Evolutionary conservation across 257 asterid genomes (phyloP), one percentile per base, ranked within the genome.

Genomic region (Eustoma russellianum): DNA sequence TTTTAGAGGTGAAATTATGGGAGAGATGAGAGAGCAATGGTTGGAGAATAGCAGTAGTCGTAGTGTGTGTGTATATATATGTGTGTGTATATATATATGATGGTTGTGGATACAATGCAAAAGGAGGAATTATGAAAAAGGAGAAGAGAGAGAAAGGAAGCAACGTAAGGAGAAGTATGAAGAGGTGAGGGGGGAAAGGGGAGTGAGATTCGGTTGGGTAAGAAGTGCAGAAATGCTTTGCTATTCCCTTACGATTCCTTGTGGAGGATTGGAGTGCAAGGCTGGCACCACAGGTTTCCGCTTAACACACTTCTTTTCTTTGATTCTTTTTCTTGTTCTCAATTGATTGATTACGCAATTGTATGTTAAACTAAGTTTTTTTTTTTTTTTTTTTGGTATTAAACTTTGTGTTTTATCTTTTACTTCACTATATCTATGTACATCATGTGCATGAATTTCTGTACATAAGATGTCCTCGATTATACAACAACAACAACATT

Each of bases 261-360:
- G 86, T 79, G 83, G 73, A 82, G 82, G 82, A 78, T 88, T 85
- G 70, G 88, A 83, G 94, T 85, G 95, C 95, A 82, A 85, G 95
- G 72, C 97, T 88, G 97, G 95, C 91, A 82, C 93, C 88, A 76
- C 89, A 70, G 59, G 64, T 69, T 76, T 77, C 57, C 79, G 77
- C 74, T 61, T 79, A 63, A 73, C 59, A 72, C 53, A 57, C 73
- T 66, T 40, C 70, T 44, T 52, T 46, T 5, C 33, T 47, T 33
- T 1, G 9, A 61, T 50, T 11, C 63, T 16, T 17, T 52, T 51
- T 67, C 12, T 38, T 44, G 41, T 14, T 16, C 3, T 14, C 18
- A n/a, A 14, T 56, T 5, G 9, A 16, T 15, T 17, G 9, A 46
- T 57, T 60, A 17, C 4, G 30, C n/a, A 50, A 54, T 33, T 13